Evolutionary conservation across 2,329 filamentous ascomycete species (phyloP), one percentile per base, ranked within the genome.

Genomic region (Aspergillus latus): DNA sequence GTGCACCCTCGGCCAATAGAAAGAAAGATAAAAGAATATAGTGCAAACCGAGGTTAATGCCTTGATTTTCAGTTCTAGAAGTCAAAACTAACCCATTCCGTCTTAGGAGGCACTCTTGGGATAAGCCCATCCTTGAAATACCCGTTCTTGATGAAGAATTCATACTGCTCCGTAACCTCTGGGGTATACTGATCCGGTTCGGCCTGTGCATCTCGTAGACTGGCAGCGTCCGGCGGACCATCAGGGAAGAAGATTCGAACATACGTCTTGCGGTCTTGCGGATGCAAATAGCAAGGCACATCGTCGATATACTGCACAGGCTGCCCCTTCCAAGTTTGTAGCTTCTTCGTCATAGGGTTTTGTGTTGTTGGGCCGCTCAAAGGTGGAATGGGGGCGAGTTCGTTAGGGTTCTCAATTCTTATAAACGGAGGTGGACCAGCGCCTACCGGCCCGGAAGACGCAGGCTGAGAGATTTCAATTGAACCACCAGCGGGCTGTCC

Each of bases 41-140:
- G 1, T 45, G 43, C 49, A 45, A 16, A 29, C 45, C 42, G 45
- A 51, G 9, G 34, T 40, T 10, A 43, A 26, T 37, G 26, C 16
- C 50, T 15, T 43, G 21, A 37, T 36, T 21, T 37, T 32, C 32
- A 37, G 21, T 10, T 10, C 37, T 72, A 92, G 65, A 93, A 86
- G 68, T 90, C 84, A 83, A 88, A 93, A 29, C 77, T 73, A 62
- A 85, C 86, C 79, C 86, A 93, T 67, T 93, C 90, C 59, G 85
- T 80, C 72, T 86, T 87, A 0, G 92, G 92, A 16, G 92, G 90
- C 45, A 91, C 76, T 64, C 88, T 81, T 0, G 92, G 92, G 76
- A 96, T 88, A 5, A 86, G 66, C 0, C 87, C 88, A 36, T 85
- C 84, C 42, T 82, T 80, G 71, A 96, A 96, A 32, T 71, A 73